phyloP scores from a whole-genome alignment of 2,329 filamentous ascomycete genomes.

The Rachicladosporium sp. region DNA sequence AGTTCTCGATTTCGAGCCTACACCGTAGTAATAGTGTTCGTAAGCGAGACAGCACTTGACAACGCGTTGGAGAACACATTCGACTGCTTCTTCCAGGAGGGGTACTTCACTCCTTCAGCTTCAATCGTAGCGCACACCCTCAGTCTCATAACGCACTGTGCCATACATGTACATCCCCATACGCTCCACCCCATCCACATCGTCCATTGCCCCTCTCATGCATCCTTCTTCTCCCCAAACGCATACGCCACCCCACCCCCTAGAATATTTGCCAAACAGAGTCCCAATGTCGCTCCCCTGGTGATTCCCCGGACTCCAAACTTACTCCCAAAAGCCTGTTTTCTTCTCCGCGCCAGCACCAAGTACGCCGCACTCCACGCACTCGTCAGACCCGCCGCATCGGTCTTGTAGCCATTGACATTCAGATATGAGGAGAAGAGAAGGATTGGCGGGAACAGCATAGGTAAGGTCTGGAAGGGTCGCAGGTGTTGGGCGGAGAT shows the following conservation, averaged over 20 bases:
- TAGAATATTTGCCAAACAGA: slow-evolving; percentile 40
- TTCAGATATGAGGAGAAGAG: slow-evolving; percentile 57
- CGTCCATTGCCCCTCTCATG: slow-evolving; percentile 10
- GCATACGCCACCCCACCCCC: slow-evolving; percentile 41
- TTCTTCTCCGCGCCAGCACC: slow-evolving; percentile 47
- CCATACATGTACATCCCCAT: too few species aligned
- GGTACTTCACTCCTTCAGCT: too few species aligned
- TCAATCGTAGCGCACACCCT: too few species aligned
- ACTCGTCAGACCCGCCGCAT: slow-evolving; percentile 50
- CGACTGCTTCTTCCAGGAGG: too few species aligned
- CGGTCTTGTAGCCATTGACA: slow-evolving; percentile 48
- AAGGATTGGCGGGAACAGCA: slow-evolving; percentile 54
- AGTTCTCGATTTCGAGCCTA: too few species aligned
- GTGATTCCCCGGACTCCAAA: slow-evolving; percentile 39
- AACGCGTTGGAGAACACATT: too few species aligned
- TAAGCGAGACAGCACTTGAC: too few species aligned
- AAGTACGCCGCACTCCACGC: slow-evolving; percentile 55
- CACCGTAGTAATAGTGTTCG: too few species aligned
- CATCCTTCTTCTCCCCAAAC: slow-evolving; percentile 33
- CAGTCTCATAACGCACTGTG: too few species aligned
- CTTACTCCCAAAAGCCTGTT: slow-evolving; percentile 34
- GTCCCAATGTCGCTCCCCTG: slow-evolving; percentile 39
- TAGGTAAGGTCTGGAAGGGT: slow-evolving; percentile 52
- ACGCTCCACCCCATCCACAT: too few species aligned
- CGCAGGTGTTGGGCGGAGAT: slow-evolving; percentile 54